Base-by-base conservation (phyloP, 78 protist genomes). In the Pelomyxa schiedti region DNA sequence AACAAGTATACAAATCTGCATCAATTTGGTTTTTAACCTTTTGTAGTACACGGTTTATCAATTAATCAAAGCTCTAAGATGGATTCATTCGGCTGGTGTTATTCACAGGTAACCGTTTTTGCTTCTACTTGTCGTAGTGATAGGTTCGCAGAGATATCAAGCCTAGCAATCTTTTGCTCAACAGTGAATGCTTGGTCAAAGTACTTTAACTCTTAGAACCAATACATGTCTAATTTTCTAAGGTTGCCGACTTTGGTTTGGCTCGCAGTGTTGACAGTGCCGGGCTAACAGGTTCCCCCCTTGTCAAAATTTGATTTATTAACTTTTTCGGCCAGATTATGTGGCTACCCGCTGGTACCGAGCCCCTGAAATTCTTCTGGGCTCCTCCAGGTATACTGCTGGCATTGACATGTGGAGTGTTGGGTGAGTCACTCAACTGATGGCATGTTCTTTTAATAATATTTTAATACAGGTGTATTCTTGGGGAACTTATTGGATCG, bases 331-430 rank as follows among this genome's bases (percentile, higher is more conserved):
- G n/a, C 95, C 99, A 32, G 98, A 96, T 76, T 97, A 96, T 86
- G 95, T 97, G 1, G 99, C 98, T 6, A 96, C 99, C 0, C 74
- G 95, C 2, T 91, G 90, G 90, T 89, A 88, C 63, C 72, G 99
- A 36, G 97, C 98, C 5, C 99, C 99, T 3, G 99, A 97, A 71
- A 96, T 97, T 42, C 83, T 96, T 2, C 83, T 94, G n/a, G 99
- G 99, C 2, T 92, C 96, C 37, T 78, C 90, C n/a, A 29, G 4
- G 24, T 76, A 83, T 71, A 73, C 78, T 26, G 72, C 77, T 35
- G 94, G 88, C 40, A 82, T 77, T 26, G 89, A 90, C 77, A 83
- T 83, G 88, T 86, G 90, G 91, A 79, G 86, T 4, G 66, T 82
- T 5, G 86, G 87, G 36, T 47, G 32, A 47, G 32, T 16, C 58